Conservation (phyloP, 2,329 filamentous ascomycete species). For the Chaetomiaceae sp. region DNA sequence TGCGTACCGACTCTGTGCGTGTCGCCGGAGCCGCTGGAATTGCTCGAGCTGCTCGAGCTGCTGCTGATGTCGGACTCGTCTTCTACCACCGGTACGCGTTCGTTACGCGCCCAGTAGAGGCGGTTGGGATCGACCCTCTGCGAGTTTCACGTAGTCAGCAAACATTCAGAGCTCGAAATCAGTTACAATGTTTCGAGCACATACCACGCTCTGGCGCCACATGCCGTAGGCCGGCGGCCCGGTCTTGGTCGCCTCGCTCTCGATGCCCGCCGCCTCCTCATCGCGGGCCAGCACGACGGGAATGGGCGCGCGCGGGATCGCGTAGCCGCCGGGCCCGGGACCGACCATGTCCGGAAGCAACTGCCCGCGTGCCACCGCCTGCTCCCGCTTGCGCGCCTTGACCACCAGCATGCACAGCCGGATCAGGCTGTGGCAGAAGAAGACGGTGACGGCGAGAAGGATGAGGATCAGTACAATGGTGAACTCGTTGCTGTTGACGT, state of each 20-base stretch:
- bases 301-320: slow-evolving; percentile 66
- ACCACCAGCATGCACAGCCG: slow-evolving; percentile 63
- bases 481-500: slow-evolving; percentile 61
- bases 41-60: slow-evolving; percentile 18
- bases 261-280: slow-evolving; percentile 58
- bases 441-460: slow-evolving; percentile 65
- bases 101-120: slow-evolving; percentile 71
- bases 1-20: slow-evolving; percentile 19
- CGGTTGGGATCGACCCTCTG: slow-evolving; percentile 73
- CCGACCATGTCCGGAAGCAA: slow-evolving; percentile 43
- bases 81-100: slow-evolving; percentile 27
- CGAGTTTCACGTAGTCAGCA: neutral
- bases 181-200: too few species aligned
- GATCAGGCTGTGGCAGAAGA: slow-evolving; percentile 75
- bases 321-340: slow-evolving; percentile 54
- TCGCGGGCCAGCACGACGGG: slow-evolving; percentile 68
- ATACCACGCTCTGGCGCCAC: slow-evolving; percentile 75
- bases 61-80: slow-evolving; percentile 21
- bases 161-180: neutral
- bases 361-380: slow-evolving; percentile 27
- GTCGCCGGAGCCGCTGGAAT: slow-evolving; percentile 21
- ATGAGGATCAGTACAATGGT: slow-evolving; percentile 75
- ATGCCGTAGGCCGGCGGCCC: slow-evolving; percentile 80
- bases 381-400: slow-evolving; percentile 32
- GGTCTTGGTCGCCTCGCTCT: slow-evolving; percentile 49